phyloP scores from a whole-genome alignment of 257 asterid species.

The Nicotiana tomentosiformis region DNA sequence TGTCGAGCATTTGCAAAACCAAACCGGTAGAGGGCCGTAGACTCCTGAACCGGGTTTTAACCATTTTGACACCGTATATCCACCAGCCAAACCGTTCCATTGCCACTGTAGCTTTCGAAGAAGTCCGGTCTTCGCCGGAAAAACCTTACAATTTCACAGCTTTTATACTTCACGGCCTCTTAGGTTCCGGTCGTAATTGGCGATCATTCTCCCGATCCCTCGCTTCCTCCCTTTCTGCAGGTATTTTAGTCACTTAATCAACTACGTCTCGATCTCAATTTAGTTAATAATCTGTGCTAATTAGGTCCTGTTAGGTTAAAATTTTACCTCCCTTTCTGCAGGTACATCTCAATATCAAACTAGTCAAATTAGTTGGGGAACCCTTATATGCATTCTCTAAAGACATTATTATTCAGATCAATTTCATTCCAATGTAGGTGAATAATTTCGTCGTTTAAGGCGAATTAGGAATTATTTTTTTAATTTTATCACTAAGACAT shows the following conservation, averaged over 20 bases:
- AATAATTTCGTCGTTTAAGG: no score
- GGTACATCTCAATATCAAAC: background rate
- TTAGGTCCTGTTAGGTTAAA: background rate
- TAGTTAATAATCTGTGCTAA: background rate
- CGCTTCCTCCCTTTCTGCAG: conserved; percentile 51
- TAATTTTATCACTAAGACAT: no score
- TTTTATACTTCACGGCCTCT: conserved; percentile 81
- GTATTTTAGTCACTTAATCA: conserved; percentile 11
- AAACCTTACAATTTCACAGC: conserved; percentile 61
- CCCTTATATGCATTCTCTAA: background rate
- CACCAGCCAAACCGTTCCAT: conserved; percentile 14
- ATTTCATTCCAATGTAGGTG: no score
- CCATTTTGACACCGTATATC: conserved; percentile 8
- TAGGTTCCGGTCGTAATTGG: conserved; percentile 95
- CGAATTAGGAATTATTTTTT: no score
- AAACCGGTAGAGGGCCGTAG: conserved; percentile 26
- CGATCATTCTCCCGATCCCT: conserved; percentile 82
- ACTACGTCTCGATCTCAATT: background rate
- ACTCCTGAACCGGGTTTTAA: conserved; percentile 32
- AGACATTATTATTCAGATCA: no score
- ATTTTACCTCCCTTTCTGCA: no score
- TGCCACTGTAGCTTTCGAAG: conserved; percentile 77
- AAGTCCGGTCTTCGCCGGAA: conserved; percentile 45
- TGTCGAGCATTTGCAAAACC: conserved; percentile 31
- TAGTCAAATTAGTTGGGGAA: background rate